Base-by-base conservation (phyloP, 495 filamentous ascomycete species). In the Ascodesmis nigricans region DNA sequence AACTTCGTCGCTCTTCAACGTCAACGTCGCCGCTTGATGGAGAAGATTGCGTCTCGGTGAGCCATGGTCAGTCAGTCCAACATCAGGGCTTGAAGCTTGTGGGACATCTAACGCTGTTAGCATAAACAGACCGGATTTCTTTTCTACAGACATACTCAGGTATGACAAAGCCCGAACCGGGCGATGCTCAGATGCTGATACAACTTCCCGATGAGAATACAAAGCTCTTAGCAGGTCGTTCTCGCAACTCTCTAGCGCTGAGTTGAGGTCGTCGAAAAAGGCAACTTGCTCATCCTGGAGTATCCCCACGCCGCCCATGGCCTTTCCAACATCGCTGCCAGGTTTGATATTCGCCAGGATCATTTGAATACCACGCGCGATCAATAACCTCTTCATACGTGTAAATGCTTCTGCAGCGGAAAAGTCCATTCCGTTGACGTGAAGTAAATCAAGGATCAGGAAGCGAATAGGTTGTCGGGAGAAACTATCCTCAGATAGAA, bases 361-460 rank as follows among this genome's bases (percentile, higher is more conserved):
- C 38, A 91, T 69, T 37, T 73, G 65, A 18, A 95, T 74, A 26
- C 70, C 67, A 47, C 72, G 73, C 24, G 65, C 62, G 29, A 67
- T 55, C 6, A 92, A 61, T 21, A 93, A 63, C 20, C 87, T 70
- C 47, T 79, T 83, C 54, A 93, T 81, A 26, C 83, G 74, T 21
- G 75, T 82, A 51, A 97, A 93, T 0, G 75, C 83, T 53, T 95
- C 87, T 3, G 80, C 82, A 6, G 90, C 82, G 0, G 84, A 93
- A 53, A 87, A 95, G 55, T 97, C 87, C 15, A 95, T 59, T 5
- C 87, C 87, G 10, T 78, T 82, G 44, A 97, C 84, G 37, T 83
- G 71, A 44, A 67, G 66, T 36, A 97, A 65, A 47, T 95, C 87
- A 25, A 97, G 58, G n/a, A 95, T 71, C 27, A 97, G 57, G 53